Evolutionary conservation across 352 stramenopile genomes (phyloP).

Genomic region (Pythium apleroticum): DNA sequence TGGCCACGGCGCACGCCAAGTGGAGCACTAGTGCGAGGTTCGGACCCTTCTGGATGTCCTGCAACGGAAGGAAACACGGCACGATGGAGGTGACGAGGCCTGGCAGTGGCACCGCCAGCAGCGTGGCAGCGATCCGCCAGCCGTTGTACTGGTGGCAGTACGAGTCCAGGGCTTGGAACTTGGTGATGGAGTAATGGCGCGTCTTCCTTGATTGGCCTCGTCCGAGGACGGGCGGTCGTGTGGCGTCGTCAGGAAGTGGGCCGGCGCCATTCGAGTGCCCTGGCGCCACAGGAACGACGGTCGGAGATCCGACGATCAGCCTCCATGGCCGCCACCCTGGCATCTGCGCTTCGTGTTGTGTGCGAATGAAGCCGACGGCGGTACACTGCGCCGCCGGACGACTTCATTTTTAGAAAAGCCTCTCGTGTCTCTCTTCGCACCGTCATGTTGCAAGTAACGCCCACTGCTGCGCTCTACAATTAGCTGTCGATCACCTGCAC

Average conservation of each 20-base stretch:
- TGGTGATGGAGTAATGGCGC: background rate
- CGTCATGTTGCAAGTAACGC: no score
- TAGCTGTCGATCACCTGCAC: constrained; percentile 26
- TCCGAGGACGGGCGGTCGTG: background rate
- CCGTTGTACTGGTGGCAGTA: background rate
- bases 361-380: no score
- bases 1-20: background rate
- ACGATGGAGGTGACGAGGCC: constrained; percentile 2
- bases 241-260: no score
- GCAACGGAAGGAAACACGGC: constrained; percentile 8
- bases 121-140: background rate
- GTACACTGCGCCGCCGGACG: no score
- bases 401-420: background rate
- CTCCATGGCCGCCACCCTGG: no score
- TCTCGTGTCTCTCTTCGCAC: no score
- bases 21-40: constrained; percentile 13
- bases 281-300: background rate
- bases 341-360: no score
- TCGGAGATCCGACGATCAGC: background rate
- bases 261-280: no score
- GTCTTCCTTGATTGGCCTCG: background rate
- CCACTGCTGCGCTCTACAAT: no score
- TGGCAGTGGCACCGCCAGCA: constrained; percentile 5
- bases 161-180: background rate
- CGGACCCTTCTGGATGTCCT: background rate